Evolutionary conservation across 2,329 filamentous ascomycete species (phyloP), one percentile per base, ranked within the genome.

Genomic region (Akanthomyces dipterigenus): DNA sequence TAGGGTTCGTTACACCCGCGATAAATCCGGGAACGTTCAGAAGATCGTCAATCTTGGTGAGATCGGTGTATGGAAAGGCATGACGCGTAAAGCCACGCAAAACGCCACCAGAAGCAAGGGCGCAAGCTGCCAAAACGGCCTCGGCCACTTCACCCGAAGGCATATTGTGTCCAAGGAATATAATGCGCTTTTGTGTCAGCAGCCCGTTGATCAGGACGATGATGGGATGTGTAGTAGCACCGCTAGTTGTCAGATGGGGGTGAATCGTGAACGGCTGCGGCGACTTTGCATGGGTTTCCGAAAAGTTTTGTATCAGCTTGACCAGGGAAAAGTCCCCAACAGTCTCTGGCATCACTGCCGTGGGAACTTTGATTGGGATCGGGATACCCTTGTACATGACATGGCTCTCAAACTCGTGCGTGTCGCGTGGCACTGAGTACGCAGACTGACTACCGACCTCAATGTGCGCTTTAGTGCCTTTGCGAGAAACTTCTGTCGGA

Each of bases 251-350:
- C 18, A 99, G 83, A 73, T 99, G 95, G 12, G 93, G 86, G 73
- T 99, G 95, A 48, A 92, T 79, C 5, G 88, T 77, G 71, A 98
- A 99, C 1, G 92, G 87, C 68, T 96, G 90, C 4, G 91, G 90
- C 11, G 88, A 84, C 68, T 91, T 88, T n/a, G 87, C 77, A 73
- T 98, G 93, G 20, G 90, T 82, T 12, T 88, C 86, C 48, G 91
- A 90, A 73, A 98, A 98, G 59, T 90, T 96, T 69, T 96, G 92
- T 66, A 99, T 96, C 59, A 99, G 86, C 74, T 98, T 98, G 76
- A 99, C 90, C 62, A 99, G 82, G 42, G 93, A 98, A 71, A 99
- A 99, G 76, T 99, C 95, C 64, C 95, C 95, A 18, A 99, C 95
- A 0, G 91, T 97, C 78, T 99, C 95, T 2, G 93, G 91, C 78